Evolutionary conservation across 257 asterid genomes (phyloP).

Genomic region (Schizonepeta tenuifolia): DNA sequence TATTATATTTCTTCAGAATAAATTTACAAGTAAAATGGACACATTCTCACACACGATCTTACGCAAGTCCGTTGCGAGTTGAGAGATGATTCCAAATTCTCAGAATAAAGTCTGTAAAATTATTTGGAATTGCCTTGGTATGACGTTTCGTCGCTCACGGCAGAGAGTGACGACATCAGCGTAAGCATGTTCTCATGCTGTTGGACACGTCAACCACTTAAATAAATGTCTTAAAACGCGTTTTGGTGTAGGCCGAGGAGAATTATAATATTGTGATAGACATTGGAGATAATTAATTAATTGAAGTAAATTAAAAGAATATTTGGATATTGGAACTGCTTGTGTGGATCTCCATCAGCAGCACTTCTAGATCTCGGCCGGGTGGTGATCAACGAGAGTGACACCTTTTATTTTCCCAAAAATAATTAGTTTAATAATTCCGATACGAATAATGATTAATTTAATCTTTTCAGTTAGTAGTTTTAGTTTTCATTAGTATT

Average conservation of each 20-base stretch:
- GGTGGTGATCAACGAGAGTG: not conserved
- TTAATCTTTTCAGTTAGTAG: too few species aligned
- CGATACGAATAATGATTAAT: not conserved
- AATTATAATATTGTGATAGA: slow-evolving; percentile 3
- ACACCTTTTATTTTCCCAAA: not conserved
- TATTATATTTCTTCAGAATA: too few species aligned
- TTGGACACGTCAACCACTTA: slow-evolving; percentile 10
- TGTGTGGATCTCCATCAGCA: slow-evolving; percentile 36
- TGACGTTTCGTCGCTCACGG: slow-evolving; percentile 20
- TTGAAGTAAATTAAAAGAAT: not conserved
- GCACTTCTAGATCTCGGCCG: slow-evolving; percentile 38
- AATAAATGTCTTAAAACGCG: slow-evolving; percentile 30
- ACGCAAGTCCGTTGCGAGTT: not conserved
- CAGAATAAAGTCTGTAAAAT: not conserved
- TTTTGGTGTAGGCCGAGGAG: slow-evolving; percentile 26
- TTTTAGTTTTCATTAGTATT: not conserved
- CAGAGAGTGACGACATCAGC: not conserved
- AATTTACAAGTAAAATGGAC: too few species aligned
- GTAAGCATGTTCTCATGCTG: not conserved
- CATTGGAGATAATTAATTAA: not conserved
- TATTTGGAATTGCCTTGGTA: not conserved
- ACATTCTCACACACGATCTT: too few species aligned
- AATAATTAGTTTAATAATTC: too few species aligned
- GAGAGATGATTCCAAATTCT: not conserved
- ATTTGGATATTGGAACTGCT: slow-evolving; percentile 16